Evolutionary conservation across 1,139 yeast species (phyloP).

Genomic region (Kurtzmaniella quercitrusa): DNA sequence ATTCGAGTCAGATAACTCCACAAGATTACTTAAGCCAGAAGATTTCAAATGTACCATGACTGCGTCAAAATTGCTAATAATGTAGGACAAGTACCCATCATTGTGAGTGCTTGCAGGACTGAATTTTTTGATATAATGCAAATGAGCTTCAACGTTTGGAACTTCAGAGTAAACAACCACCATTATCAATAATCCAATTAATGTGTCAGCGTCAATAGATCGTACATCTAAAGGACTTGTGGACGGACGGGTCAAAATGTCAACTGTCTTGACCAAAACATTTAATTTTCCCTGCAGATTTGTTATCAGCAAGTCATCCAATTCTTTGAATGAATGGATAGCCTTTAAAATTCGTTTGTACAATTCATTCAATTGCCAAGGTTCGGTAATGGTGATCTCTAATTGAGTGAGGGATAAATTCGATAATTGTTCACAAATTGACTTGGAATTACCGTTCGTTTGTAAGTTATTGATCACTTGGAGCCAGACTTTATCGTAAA

Average conservation of each 20-base stretch:
- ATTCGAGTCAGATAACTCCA: constrained; percentile 44
- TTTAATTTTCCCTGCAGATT: constrained; percentile 53
- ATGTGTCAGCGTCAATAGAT: constrained; percentile 73
- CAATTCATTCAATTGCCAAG: constrained; percentile 36
- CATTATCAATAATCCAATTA: constrained; percentile 68
- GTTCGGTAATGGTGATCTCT: constrained; percentile 48
- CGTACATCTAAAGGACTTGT: constrained; percentile 13
- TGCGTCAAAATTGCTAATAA: constrained; percentile 77
- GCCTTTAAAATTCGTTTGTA: constrained; percentile 53
- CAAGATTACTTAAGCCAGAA: constrained; percentile 33
- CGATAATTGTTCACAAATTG: constrained; percentile 39
- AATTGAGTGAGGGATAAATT: constrained; percentile 69
- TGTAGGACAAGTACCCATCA: constrained; percentile 40
- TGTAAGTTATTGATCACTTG: constrained; percentile 37
- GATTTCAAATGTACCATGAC: constrained; percentile 60
- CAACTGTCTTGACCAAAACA: constrained; percentile 51
- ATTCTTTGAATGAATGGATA: constrained; percentile 46
- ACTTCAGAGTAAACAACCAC: constrained; percentile 66
- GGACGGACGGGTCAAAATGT: constrained; percentile 34
- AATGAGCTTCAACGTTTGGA: constrained; percentile 55
- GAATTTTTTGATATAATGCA: constrained; percentile 62
- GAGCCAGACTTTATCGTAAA: constrained; percentile 64
- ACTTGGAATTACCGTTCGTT: constrained; percentile 28
- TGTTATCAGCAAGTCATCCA: constrained; percentile 41
- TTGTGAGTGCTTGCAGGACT: constrained; percentile 27